These are phyloP conservation scores for Helicostylum pulchrum DNA, from an alignment of 192 early-diverging fungal species.

Conservation along the genomic window DNA sequence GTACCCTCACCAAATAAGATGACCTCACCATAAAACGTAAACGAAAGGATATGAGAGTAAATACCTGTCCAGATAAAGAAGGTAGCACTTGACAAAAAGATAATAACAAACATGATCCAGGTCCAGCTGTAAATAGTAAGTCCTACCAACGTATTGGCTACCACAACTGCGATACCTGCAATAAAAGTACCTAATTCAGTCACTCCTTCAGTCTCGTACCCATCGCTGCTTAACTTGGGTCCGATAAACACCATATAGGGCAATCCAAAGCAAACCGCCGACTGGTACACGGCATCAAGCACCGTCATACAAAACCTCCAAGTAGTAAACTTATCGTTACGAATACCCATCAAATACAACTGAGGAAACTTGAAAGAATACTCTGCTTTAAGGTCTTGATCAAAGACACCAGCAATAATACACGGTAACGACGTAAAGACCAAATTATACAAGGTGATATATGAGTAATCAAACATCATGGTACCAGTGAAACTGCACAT, in stretches of 20 bases:
- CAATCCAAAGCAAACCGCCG: conserved; percentile 56
- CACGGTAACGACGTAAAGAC: conserved; percentile 74
- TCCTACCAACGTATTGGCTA: conserved; percentile 76
- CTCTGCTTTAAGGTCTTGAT: conserved; percentile 65
- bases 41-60: conserved; percentile 45
- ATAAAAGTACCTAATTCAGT: conserved; percentile 69
- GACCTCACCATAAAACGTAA: conserved; percentile 30
- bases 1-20: conserved; percentile 60
- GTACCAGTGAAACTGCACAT: conserved; percentile 72
- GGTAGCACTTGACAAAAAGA: conserved; percentile 48
- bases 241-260: conserved; percentile 53
- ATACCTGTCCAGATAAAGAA: conserved; percentile 61
- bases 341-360: conserved; percentile 67
- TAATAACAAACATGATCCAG: conserved; percentile 57
- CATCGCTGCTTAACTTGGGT: conserved; percentile 38
- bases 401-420: conserved; percentile 66
- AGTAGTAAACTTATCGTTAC: conserved; percentile 59
- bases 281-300: conserved; percentile 63
- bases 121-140: conserved; percentile 79
- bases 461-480: conserved; percentile 74
- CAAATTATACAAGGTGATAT: conserved; percentile 76
- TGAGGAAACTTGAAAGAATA: conserved; percentile 63
- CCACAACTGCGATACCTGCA: conserved; percentile 69
- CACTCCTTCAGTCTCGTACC: conserved; percentile 51
- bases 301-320: conserved; percentile 58